Base-by-base conservation (phyloP, 1,284 basidiomycete genomes). In the Melanopsichium pennsylvanicum region DNA sequence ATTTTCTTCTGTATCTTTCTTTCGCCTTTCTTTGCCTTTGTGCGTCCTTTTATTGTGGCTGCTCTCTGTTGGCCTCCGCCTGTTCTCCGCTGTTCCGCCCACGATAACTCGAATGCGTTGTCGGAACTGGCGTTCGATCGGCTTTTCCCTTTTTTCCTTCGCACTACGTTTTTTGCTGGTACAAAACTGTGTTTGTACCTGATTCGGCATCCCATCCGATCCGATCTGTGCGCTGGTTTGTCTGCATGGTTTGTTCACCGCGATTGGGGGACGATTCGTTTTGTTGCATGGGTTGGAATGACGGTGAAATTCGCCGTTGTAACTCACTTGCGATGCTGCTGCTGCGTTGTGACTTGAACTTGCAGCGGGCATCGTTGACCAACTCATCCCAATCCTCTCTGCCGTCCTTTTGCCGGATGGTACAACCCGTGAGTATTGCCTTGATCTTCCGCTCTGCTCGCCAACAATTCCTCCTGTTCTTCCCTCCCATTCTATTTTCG, bases 351-450 rank as follows among this genome's bases (percentile, higher is more conserved):
- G 59, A 61, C 34, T 39, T 40, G 47, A 21, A 50, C 35, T 27
- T 62, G 59, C 59, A 62, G 59, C 59, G 43, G 51, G 38, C 47
- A 32, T 52, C 29, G 16, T 52, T 42, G 49, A 42, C 35, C 40
- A 37, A 18, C 34, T 62, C 27, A 32, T 46, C 18, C 34, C 59
- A 6, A 26, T 51, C 26, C 42, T 62, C 21, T 34, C 47, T 29
- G 33, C 52, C 42, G 27, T 51, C 38, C 38, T 50, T 8, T 27
- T 41, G 6, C 49, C 59, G 52, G 51, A 62, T 50, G 59, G 59
- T 13, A 33, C 46, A 10, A 38, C 25, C 38, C 47, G 59, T 62
- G 47, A 62, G 52, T 62, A 50, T n/a, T 49, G 27, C 25, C 38
- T 25, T 27, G 15, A n/a, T n/a, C n/a, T n/a, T n/a, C n/a, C n/a